Conservation (phyloP, 2,329 filamentous ascomycete species). For the Fusarium humuli region DNA sequence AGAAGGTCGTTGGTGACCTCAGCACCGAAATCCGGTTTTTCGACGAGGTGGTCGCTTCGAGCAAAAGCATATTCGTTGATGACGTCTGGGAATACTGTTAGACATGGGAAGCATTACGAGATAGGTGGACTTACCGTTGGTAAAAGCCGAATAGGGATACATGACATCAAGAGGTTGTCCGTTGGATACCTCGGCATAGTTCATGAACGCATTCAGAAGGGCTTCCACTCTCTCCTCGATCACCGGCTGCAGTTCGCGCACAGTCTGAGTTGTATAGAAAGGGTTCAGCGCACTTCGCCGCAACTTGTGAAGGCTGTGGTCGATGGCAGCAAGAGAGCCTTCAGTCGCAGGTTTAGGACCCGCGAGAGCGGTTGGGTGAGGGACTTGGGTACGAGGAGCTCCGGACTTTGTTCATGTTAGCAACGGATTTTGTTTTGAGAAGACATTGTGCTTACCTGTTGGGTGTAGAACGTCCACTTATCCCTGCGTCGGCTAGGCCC, state of each 20-base stretch:
- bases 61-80: constrained; percentile 57
- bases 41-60: constrained; percentile 51
- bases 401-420: constrained; percentile 48
- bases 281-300: constrained; percentile 52
- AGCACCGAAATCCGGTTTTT: constrained; percentile 51
- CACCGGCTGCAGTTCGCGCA: constrained; percentile 54
- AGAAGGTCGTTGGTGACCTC: constrained; percentile 53
- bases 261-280: constrained; percentile 54
- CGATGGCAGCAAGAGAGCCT: constrained; percentile 51
- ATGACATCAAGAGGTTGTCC: constrained; percentile 51
- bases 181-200: constrained; percentile 43
- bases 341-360: constrained; percentile 44
- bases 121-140: constrained; percentile 48
- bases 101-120: neutral
- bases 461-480: constrained; percentile 52
- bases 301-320: constrained; percentile 51
- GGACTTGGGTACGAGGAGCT: constrained; percentile 48
- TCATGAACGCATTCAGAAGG: constrained; percentile 49
- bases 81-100: constrained; percentile 47
- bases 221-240: constrained; percentile 53
- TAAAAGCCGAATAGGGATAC: constrained; percentile 55
- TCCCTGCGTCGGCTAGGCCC: constrained; percentile 48
- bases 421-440: neutral
- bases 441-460: constrained; percentile 48
- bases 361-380: constrained; percentile 25